Evolutionary conservation across 306 rosid species (phyloP).

Genomic region (Alnus rubra): DNA sequence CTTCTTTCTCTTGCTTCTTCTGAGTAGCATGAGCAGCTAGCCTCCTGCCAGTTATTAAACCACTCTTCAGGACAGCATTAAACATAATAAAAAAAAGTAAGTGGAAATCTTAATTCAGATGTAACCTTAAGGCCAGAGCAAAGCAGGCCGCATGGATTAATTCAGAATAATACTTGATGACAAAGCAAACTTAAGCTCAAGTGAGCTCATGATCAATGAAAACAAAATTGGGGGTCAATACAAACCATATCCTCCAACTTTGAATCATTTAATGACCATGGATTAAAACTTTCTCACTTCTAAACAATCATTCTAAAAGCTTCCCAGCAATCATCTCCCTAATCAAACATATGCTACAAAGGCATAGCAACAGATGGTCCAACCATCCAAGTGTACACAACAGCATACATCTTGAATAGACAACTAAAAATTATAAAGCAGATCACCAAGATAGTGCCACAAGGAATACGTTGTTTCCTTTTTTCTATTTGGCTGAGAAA

Average conservation of each 20-base stretch:
- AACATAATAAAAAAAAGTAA: not conserved
- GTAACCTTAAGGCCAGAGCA: not conserved
- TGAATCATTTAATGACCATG: not conserved
- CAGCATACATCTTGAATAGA: not conserved
- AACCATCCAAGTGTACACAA: not conserved
- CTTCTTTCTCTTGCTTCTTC: constrained; percentile 85
- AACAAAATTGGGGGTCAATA: not conserved
- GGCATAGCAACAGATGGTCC: not conserved
- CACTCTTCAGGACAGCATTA: constrained; percentile 6
- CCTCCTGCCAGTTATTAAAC: constrained; percentile 50
- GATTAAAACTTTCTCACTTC: not conserved
- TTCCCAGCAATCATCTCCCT: not conserved
- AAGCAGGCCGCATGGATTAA: not conserved
- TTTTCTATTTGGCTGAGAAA: not conserved
- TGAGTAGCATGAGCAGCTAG: constrained; percentile 79
- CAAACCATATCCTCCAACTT: not conserved
- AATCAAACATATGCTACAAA: not conserved
- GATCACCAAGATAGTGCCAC: not conserved
- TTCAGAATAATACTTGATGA: not conserved
- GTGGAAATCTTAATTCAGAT: too few relatives aligned
- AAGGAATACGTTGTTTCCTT: not conserved
- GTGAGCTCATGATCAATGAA: not conserved
- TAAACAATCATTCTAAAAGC: not conserved
- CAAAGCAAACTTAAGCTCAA: not conserved
- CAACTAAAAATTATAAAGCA: not conserved